A percentile compares a stretch with the other conserved stretches of the same genome.
These are phyloP conservation scores for Aspergillus nidulans DNA, from an alignment of 495 filamentous ascomycete genomes.

Conservation along the genomic window DNA sequence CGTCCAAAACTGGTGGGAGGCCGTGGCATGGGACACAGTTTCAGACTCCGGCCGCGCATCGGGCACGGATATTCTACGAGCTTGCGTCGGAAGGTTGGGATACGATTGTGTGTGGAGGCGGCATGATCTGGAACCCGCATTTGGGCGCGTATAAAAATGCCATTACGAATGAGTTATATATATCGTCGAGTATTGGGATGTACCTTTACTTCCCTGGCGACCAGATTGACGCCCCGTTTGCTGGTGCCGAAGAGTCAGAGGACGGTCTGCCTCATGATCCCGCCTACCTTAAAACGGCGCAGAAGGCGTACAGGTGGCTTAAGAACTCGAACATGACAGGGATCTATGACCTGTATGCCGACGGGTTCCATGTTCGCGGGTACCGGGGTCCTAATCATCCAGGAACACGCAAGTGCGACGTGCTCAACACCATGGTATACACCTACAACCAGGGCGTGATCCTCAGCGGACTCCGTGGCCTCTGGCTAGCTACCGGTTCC, in stretches of 20 bases:
- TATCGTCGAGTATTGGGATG: conserved; percentile 81
- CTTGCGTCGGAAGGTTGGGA: conserved; percentile 79
- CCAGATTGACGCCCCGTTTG: conserved; percentile 63
- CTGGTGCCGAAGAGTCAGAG: conserved; percentile 7
- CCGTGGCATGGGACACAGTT: conserved; percentile 75
- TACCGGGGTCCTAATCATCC: conserved; percentile 46
- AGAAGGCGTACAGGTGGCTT: conserved; percentile 81
- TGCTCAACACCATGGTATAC: conserved; percentile 82
- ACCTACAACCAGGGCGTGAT: conserved; percentile 96
- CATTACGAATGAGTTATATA: conserved; percentile 91
- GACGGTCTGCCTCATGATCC: conserved; percentile 53
- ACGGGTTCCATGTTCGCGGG: conserved; percentile 85
- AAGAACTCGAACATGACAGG: conserved; percentile 77
- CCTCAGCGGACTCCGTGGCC: conserved; percentile 75
- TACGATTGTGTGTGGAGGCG: conserved; percentile 73
- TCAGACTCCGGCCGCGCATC: conserved; percentile 74
- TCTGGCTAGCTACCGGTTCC: conserved; percentile 69
- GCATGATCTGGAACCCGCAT: conserved; percentile 89
- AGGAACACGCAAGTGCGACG: conserved; percentile 62
- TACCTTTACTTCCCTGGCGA: conserved; percentile 89
- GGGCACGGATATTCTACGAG: conserved; percentile 86
- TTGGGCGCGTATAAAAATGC: conserved; percentile 91
- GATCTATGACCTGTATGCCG: conserved; percentile 68
- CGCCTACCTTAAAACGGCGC: conserved; percentile 62
- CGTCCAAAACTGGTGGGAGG: conserved; percentile 12